Evolutionary conservation across 345 rosid genomes (phyloP).

Genomic region (Dovyalis caffra): DNA sequence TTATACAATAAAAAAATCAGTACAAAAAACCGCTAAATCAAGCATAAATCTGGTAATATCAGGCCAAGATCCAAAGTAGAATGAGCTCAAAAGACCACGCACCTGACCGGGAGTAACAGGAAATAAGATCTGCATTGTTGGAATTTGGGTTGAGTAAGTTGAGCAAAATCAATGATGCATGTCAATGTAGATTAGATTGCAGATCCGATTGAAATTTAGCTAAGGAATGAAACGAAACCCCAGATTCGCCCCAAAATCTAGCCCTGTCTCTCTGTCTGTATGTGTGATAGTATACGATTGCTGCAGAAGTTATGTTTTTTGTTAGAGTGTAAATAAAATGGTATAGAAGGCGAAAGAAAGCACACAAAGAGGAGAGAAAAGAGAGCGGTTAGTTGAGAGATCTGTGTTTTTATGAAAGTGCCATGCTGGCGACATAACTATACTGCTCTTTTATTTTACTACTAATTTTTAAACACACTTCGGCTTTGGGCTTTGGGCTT

Average conservation of each 20-base stretch:
- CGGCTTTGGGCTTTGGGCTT: no score
- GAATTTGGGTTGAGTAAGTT: not conserved
- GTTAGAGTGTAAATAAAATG: not conserved
- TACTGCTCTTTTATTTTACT: not conserved
- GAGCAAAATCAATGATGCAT: not conserved
- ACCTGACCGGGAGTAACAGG: slow-evolving; percentile 82
- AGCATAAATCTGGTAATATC: no score
- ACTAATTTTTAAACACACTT: not conserved
- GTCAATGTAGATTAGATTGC: not conserved
- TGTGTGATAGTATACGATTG: not conserved
- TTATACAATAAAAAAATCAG: not conserved
- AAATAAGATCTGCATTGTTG: slow-evolving; percentile 27
- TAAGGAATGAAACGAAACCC: not conserved
- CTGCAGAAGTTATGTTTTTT: not conserved
- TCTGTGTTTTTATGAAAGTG: not conserved
- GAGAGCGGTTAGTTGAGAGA: slow-evolving; percentile 4
- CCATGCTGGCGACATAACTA: not conserved
- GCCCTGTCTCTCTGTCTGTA: not conserved
- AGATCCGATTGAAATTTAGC: not conserved
- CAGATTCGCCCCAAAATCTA: slow-evolving; percentile 4
- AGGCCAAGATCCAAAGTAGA: slow-evolving; percentile 14
- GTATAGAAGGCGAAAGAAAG: not conserved
- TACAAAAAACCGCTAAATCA: not conserved
- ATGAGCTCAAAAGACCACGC: slow-evolving; percentile 10
- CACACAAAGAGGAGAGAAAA: no score